Base-by-base conservation (phyloP, 441 rosid genomes). In the Aleurites moluccanus region DNA sequence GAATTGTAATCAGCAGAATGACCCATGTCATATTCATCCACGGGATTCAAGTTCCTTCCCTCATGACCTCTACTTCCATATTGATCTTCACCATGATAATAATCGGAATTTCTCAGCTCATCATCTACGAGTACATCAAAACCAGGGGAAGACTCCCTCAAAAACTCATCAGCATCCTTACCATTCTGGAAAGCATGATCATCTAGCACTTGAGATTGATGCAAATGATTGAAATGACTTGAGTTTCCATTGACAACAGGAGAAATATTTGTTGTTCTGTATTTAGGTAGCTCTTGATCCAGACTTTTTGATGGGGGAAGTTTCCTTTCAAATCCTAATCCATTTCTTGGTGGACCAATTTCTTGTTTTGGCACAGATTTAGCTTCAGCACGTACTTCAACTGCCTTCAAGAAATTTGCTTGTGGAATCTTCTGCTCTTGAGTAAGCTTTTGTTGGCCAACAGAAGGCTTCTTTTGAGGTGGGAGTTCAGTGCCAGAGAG, bases 61-160 rank as follows among this genome's bases (percentile, higher is more conserved):
- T 92, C 92, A 68, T 80, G 90, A 62, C 81, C 85, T 77, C 86
- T 80, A 65, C 85, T 83, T 69, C 90, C 89, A 81, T 86, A 92
- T 61, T 77, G 90, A 81, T 92, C 97, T 75, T 88, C 97, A 55
- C 85, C 88, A 52, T 82, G 92, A 77, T 85, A 92, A 80, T 85
- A 94, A 74, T 90, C 92, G 67, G 91, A 73, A 67, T 87, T 92
- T 74, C 89, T 67, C 21, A 81, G 79, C 80, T 94, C 97, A 78
- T 90, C 90, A 71, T 91, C 97, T 80, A 94, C 98, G 73, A 94
- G 93, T 79, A 94, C 98, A 86, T 94, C 94, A 87, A 94, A 92
- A 66, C 98, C 98, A 79, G 98, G 98, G 81, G 98, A 92, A 11
- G 97, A 90, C 79, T 94, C 97, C 85, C 90, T 88, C 73, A 89